Conservation (phyloP, 2,329 filamentous ascomycete genomes). For the Albophoma yamanashiensis region DNA sequence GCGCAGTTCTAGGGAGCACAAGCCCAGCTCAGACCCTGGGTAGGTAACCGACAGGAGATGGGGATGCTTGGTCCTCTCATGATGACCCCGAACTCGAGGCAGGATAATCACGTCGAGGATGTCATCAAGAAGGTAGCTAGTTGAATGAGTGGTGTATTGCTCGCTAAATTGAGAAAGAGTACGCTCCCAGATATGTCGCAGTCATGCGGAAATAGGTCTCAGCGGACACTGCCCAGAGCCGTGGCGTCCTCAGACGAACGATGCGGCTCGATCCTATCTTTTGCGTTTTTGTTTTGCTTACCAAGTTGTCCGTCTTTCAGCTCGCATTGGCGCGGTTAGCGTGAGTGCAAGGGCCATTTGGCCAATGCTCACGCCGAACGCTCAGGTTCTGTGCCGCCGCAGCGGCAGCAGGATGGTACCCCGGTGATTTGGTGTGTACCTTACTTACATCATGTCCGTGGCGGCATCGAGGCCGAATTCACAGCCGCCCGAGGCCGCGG, state of each 20-base stretch:
- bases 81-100: background rate
- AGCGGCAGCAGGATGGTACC: background rate
- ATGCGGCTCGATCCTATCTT: background rate
- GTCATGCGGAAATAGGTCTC: background rate
- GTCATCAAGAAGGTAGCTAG: background rate
- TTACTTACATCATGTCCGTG: background rate
- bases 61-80: background rate
- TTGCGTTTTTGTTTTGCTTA: background rate
- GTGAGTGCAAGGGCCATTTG: too few species aligned
- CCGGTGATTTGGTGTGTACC: background rate
- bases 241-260: background rate
- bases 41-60: background rate
- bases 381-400: background rate
- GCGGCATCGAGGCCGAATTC: background rate
- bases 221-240: background rate
- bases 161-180: background rate
- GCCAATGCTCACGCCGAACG: background rate
- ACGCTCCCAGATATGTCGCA: background rate
- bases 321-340: background rate
- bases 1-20: background rate
- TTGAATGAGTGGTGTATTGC: background rate
- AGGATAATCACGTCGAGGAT: background rate
- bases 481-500: slow-evolving; percentile 20
- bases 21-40: background rate
- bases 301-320: background rate